These are phyloP conservation scores for Leishmania mexicana DNA, from an alignment of 208 protist genomes.

Conservation along the genomic window DNA sequence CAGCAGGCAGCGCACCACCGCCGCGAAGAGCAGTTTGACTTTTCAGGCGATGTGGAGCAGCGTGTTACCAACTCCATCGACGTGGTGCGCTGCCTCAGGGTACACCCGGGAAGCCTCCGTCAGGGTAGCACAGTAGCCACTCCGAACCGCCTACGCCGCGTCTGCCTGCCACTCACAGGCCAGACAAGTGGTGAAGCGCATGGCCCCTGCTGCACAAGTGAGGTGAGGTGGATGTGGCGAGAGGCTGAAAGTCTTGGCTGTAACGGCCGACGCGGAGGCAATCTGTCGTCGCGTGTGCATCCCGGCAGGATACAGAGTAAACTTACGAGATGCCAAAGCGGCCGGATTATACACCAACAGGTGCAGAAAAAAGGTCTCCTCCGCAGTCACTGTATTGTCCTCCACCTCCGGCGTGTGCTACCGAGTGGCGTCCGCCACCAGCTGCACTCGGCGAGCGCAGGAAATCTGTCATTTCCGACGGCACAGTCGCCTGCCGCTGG, in stretches of 20 bases:
- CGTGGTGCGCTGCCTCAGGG: conserved; percentile 8
- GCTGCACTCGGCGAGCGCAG: neutral
- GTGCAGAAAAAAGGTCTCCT: conserved; percentile 7
- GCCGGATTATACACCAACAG: neutral
- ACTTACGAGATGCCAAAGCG: neutral
- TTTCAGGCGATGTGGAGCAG: conserved; percentile 34
- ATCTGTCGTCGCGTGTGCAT: neutral
- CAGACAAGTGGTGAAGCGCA: neutral
- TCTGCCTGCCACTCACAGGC: neutral
- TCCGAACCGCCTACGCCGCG: neutral
- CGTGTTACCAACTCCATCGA: conserved; percentile 32
- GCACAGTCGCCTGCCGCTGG: neutral
- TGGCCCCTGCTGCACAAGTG: neutral
- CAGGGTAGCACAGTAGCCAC: neutral
- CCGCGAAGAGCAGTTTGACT: conserved; percentile 9
- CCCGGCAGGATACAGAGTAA: neutral
- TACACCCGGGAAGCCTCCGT: neutral
- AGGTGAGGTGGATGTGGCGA: neutral
- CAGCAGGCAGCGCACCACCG: conserved; percentile 26
- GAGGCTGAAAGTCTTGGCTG: neutral
- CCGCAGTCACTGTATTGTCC: conserved; percentile 4
- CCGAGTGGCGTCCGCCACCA: neutral
- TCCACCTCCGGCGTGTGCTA: neutral
- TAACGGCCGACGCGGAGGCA: neutral
- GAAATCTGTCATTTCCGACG: neutral